Base-by-base conservation (phyloP, 192 early-diverging fungal genomes). In the Mortierella hygrophila region DNA sequence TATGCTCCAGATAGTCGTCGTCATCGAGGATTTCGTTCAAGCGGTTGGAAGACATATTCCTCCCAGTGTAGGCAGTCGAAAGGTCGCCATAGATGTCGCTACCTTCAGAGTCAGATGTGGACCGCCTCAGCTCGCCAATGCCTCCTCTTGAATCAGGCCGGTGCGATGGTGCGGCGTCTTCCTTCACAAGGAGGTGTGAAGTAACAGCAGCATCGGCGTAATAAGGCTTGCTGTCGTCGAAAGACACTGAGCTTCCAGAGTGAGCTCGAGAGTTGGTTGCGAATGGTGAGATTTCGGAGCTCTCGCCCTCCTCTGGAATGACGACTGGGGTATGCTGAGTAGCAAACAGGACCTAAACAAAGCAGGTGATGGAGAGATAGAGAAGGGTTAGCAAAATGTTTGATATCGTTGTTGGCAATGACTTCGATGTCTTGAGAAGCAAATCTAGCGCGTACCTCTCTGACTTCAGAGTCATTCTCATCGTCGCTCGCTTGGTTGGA, bases 1-100 rank as follows among this genome's bases (percentile, higher is more conserved):
- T 86, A 20, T 86, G 84, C 35, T 86, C 84, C 71, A 86, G 63
- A 41, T 76, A 80, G 40, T 86, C 84, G 35, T 86, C 84, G 54
- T 86, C 84, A 32, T 86, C 84, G 20, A 80, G 60, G 23, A 81
- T 72, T 52, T 86, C 84, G 40, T 86, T 81, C 47, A 86, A 40
- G 9, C 84, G 78, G 46, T 86, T 86, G 2, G 75, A 86, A 15
- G 84, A 81, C 29, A 71, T 72, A 47, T 72, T 77, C 26, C 69
- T 78, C 42, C 37, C 54, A 5, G 68, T 13, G 32, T 76, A 79
- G 0, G 84, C 79, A 23, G 84, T 86, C 38, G 84, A 86, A 6
- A 86, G 74, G 32, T 86, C 84, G 29, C 79, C 75, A 60, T 81
- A 86, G 7, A 81, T 80, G 46, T 86, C 84, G 16, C 79, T 86